phyloP scores from a whole-genome alignment of 495 filamentous ascomycete genomes.

The Aspergillus indologenus region DNA sequence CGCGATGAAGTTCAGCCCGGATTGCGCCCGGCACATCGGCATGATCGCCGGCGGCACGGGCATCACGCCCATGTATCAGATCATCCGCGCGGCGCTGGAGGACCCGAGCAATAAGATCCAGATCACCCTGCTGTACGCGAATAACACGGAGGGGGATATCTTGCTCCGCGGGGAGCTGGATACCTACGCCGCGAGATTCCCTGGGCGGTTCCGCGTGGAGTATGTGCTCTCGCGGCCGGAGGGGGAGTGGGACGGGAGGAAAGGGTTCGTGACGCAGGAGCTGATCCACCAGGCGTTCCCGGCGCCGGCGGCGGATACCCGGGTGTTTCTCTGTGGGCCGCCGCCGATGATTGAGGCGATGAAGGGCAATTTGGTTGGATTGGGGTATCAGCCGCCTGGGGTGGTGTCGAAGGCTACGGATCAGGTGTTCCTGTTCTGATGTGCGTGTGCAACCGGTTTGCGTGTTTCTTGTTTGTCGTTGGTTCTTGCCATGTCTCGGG shows the following conservation, averaged over 20 bases:
- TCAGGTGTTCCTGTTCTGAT: too few species aligned
- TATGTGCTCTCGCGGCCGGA: conserved; percentile 38
- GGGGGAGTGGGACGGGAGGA: conserved; percentile 18
- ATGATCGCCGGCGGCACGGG: too few species aligned
- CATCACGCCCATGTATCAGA: too few species aligned
- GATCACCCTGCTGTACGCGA: too few species aligned
- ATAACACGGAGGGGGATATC: too few species aligned
- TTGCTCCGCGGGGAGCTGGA: conserved; percentile 44
- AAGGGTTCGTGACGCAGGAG: conserved; percentile 18
- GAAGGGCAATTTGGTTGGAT: conserved; percentile 24
- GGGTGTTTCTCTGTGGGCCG: conserved; percentile 30
- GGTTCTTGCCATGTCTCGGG: too few species aligned
- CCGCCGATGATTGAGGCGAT: conserved; percentile 29
- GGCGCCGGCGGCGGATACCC: conserved; percentile 11
- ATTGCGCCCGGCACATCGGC: too few species aligned
- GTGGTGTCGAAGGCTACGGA: conserved; percentile 8
- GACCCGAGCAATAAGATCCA: too few species aligned
- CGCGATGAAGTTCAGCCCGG: too few species aligned
- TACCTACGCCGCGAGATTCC: conserved; percentile 33
- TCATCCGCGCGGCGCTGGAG: too few species aligned
- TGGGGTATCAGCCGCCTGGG: conserved; percentile 28
- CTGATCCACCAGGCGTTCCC: conserved; percentile 18
- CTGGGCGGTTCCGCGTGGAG: conserved; percentile 36
- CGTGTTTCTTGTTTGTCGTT: too few species aligned
- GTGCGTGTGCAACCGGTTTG: too few species aligned